phyloP scores from a whole-genome alignment of 2,329 filamentous ascomycete genomes.

The Herpomyces periplanetae region DNA sequence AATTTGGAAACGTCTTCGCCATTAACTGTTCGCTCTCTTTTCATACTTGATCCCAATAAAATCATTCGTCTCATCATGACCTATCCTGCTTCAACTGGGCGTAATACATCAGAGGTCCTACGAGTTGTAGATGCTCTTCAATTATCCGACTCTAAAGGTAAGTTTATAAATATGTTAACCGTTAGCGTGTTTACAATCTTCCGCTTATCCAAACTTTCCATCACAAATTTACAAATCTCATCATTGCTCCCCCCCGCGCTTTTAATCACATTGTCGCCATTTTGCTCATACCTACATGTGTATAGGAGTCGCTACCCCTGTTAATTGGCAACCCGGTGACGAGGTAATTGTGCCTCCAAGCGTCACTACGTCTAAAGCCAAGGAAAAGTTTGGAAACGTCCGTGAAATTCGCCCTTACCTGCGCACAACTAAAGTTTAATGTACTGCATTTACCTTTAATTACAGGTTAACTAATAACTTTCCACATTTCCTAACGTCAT shows the following conservation, averaged over 20 bases:
- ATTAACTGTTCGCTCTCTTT: constrained; percentile 24
- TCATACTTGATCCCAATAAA: constrained; percentile 23
- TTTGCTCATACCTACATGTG: no score
- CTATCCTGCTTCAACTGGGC: constrained; percentile 19
- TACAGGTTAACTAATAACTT: no score
- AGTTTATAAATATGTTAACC: no score
- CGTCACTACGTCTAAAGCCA: constrained; percentile 47
- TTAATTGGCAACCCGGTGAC: background rate
- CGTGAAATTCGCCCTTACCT: constrained; percentile 17
- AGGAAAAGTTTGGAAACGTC: constrained; percentile 44
- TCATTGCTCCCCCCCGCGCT: no score
- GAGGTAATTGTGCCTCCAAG: constrained; percentile 67
- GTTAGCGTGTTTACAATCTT: no score
- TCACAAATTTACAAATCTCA: no score
- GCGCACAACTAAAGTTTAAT: no score
- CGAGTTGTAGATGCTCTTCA: constrained; percentile 17
- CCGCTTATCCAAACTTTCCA: no score
- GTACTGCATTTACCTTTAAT: no score
- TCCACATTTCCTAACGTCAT: no score
- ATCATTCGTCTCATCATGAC: constrained; percentile 19
- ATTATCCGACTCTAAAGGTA: constrained; percentile 17
- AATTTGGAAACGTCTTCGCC: constrained; percentile 14
- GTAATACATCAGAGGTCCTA: constrained; percentile 16
- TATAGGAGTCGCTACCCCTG: no score
- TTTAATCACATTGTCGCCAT: no score